These are phyloP conservation scores for Cyberlindnera xylosilytica DNA, from an alignment of 805 yeast genomes.

Conservation along the genomic window DNA sequence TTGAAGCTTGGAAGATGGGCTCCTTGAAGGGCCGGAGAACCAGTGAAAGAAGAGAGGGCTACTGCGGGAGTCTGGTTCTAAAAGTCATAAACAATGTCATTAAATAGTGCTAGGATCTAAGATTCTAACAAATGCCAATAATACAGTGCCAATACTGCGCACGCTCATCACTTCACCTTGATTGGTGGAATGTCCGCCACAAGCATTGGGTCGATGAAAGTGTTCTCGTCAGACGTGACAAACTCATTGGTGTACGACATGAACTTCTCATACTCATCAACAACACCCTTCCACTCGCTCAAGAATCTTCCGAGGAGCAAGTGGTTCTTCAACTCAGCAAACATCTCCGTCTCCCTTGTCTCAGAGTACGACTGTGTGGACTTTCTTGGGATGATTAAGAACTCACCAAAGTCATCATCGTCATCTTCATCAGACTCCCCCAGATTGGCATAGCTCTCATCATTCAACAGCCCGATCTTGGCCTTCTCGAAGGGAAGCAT, in stretches of 20 bases:
- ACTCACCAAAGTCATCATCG: constrained; percentile 16
- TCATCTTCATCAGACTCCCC: constrained; percentile 14
- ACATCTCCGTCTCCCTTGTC: constrained; percentile 1
- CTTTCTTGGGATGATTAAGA: constrained; percentile 11
- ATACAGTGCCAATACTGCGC: no score
- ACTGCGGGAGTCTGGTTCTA: background rate
- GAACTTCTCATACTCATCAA: constrained; percentile 45
- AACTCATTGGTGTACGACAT: constrained; percentile 26
- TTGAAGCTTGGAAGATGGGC: no score
- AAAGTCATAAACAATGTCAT: background rate
- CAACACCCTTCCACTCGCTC: constrained; percentile 48
- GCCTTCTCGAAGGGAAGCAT: constrained; percentile 15
- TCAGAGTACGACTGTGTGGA: background rate
- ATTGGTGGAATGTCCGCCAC: constrained; percentile 14
- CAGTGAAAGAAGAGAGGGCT: no score
- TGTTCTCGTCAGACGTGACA: constrained; percentile 8
- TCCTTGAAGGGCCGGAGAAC: no score
- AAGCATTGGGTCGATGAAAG: constrained; percentile 17
- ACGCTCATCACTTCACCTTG: constrained; percentile 6
- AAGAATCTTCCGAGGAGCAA: constrained; percentile 43
- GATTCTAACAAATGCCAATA: no score
- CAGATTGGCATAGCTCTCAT: constrained; percentile 1
- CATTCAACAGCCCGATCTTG: constrained; percentile 1
- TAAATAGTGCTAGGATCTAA: no score
- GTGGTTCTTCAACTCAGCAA: constrained; percentile 22